Evolutionary conservation across 768 basidiomycete genomes (phyloP), one percentile per base, ranked within the genome.

Genomic region (Auriscalpium vulgare): DNA sequence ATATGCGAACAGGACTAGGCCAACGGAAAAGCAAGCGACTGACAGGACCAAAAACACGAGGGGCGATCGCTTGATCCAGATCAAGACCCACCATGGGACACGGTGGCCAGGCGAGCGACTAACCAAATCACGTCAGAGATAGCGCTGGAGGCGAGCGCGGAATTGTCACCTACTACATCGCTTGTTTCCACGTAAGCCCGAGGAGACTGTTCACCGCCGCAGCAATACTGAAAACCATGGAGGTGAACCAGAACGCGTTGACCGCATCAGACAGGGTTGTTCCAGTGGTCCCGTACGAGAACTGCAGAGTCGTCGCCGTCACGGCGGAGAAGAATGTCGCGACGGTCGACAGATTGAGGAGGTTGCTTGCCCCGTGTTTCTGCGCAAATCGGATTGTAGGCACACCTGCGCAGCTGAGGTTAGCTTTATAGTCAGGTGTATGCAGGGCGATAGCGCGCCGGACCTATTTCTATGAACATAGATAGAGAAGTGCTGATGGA

Each of bases 11-110:
- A 85, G 79, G 63, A 85, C 83, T 16, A 91, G 75, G 13, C 88
- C 88, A 44, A 87, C 77, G 1, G 86, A 90, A 69, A 91, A 91
- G 69, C 85, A 87, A 43, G 87, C 86, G 47, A 91, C 88, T 53
- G 89, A 88, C 67, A 91, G 76, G 57, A 91, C 88, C 47, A 91
- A 80, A 72, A 91, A 89, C 59, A 90, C 85, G 37, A 91, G 75
- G 13, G 88, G 88, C 6, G 87, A 88, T 37, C 88, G 76, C 66
- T 90, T 91, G 72, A 91, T 91, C 88, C 87, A 91, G 62, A 91
- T 90, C 55, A 87, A 70, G 46, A 88, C 85, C 85, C 87, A 88
- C 86, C 86, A 87, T 1, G 87, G 86, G 45, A 87, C 85, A 53
- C 84, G 81, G 67, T 88, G 81, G 9, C 84, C 82, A 17, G 86